A percentile compares a stretch with the other conserved stretches of the same genome.
phyloP scores from a whole-genome alignment of 2,329 filamentous ascomycete genomes.

The Neodidymelliopsis sp. region DNA sequence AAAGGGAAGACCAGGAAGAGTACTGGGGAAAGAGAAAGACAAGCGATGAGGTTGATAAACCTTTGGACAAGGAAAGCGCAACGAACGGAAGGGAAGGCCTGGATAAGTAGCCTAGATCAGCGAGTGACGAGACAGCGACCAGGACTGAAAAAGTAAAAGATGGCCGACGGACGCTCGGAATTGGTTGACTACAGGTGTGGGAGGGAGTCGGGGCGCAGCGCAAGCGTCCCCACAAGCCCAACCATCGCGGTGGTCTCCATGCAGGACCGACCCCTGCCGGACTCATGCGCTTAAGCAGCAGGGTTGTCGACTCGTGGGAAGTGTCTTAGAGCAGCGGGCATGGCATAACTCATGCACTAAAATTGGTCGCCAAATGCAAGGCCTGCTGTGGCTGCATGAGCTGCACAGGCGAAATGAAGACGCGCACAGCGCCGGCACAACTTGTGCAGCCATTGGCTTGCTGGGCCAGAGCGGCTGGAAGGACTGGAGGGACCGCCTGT shows the following conservation, averaged over 20 bases:
- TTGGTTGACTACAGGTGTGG: conserved; percentile 43
- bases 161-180: conserved; percentile 50
- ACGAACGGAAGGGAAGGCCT: conserved; percentile 46
- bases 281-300: conserved; percentile 46
- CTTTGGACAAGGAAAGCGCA: conserved; percentile 48
- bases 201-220: conserved; percentile 48
- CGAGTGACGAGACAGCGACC: conserved; percentile 49
- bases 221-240: conserved; percentile 46
- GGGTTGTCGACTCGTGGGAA: conserved; percentile 45
- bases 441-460: conserved; percentile 31
- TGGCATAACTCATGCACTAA: conserved; percentile 49
- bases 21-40: conserved; percentile 47
- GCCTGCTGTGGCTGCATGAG: conserved; percentile 40
- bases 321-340: conserved; percentile 45
- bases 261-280: conserved; percentile 42
- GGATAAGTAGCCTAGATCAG: conserved; percentile 53
- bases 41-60: conserved; percentile 54
- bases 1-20: conserved; percentile 46
- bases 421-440: conserved; percentile 39
- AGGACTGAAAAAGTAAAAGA: conserved; percentile 53
- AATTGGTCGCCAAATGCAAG: conserved; percentile 42
- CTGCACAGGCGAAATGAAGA: conserved; percentile 47
- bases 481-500: conserved; percentile 12
- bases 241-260: conserved; percentile 43
- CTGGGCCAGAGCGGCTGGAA: conserved; percentile 9